Conservation (phyloP, 2,329 filamentous ascomycete species). For the Setomelanomma holmii region DNA sequence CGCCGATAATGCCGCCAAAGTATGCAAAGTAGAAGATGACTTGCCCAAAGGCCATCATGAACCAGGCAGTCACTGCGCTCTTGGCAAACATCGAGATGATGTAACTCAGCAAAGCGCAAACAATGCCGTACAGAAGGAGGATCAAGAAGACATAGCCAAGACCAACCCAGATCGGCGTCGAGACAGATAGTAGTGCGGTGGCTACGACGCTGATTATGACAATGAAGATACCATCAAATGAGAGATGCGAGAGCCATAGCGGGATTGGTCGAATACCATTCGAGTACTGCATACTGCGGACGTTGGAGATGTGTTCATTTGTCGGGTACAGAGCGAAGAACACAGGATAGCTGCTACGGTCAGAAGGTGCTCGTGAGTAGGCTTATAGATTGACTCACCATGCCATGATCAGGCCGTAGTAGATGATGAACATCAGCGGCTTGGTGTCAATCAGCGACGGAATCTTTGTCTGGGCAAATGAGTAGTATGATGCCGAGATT, state of each 20-base stretch:
- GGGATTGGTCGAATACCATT: slow-evolving; percentile 83
- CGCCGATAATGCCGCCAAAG: slow-evolving; percentile 41
- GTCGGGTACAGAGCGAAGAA: slow-evolving; percentile 90
- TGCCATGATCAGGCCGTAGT: slow-evolving; percentile 77
- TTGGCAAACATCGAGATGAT: slow-evolving; percentile 78
- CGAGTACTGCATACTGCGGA: slow-evolving; percentile 84
- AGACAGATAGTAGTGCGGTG: slow-evolving; percentile 67
- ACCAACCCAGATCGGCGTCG: slow-evolving; percentile 69
- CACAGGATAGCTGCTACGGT: slow-evolving; percentile 75
- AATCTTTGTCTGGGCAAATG: slow-evolving; percentile 17
- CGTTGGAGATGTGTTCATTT: slow-evolving; percentile 75
- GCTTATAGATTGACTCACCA: slow-evolving; percentile 52
- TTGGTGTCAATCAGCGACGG: slow-evolving; percentile 54
- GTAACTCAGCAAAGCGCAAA: slow-evolving; percentile 77
- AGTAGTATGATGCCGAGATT: slow-evolving; percentile 24
- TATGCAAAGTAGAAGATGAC: slow-evolving; percentile 58
- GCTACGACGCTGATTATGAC: slow-evolving; percentile 72
- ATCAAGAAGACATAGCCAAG: slow-evolving; percentile 81
- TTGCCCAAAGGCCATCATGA: slow-evolving; percentile 73
- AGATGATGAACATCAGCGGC: slow-evolving; percentile 55
- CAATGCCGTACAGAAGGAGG: slow-evolving; percentile 79
- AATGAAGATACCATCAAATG: slow-evolving; percentile 79
- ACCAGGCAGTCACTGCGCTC: slow-evolving; percentile 74
- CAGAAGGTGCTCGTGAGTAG: slow-evolving; percentile 78
- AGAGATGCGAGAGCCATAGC: slow-evolving; percentile 81